Base-by-base conservation (phyloP, 495 filamentous ascomycete species). In the Haplographium delicatum region DNA sequence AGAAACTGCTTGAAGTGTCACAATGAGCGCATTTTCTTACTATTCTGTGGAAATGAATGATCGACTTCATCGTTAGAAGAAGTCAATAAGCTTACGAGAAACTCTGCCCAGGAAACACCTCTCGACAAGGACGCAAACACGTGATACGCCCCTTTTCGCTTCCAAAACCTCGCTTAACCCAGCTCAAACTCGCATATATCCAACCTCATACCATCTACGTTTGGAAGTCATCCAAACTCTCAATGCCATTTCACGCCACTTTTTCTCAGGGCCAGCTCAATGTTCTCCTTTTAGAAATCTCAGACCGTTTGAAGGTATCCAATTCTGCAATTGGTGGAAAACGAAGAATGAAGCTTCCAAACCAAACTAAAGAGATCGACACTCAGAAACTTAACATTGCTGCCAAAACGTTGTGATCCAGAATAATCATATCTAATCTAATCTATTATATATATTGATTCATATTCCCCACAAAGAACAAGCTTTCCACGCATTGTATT, bases 1-100 rank as follows among this genome's bases (percentile, higher is more conserved):
- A 57, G 67, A 65, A 16, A 79, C 72, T 18, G 70, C 73, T 4
- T 74, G 49, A 65, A 23, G 19, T 4, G 26, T 5, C n/a, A 3
- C 18, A 33, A 18, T 15, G 44, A 16, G 20, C 4, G 23, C 20
- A 1, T 46, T 8, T 20, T 16, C 5, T 31, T 8, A 5, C 10
- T 10, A 16, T 22, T 27, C 7, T 24, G 3, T 20, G 15, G 20
- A 18, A 20, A 7, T 15, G 13, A 6, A 31, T 13, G 6, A 31
- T 31, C 6, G 6, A 13, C 28, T 31, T 31, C 6, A 13, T 13
- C 6, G 28, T n/a, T n/a, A n/a, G n/a, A n/a, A n/a, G n/a, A n/a
- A n/a, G n/a, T n/a, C n/a, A n/a, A n/a, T n/a, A n/a, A n/a, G n/a
- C n/a, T n/a, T n/a, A n/a, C n/a, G n/a, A n/a, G n/a, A n/a, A n/a